Conservation (phyloP, 345 rosid genomes). For the Linum lewisii region DNA sequence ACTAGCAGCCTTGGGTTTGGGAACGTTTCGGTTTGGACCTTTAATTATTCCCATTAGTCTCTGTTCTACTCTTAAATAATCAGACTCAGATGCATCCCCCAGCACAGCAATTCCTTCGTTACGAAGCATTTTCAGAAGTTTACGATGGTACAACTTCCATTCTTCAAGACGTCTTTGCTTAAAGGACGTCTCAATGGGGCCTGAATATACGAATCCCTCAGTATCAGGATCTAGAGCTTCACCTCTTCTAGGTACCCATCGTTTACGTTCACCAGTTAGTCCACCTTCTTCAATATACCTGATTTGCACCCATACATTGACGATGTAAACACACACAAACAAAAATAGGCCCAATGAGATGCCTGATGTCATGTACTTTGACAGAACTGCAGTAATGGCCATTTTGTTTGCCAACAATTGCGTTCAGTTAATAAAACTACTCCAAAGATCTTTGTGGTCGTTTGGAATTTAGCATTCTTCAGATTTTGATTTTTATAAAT, state of each 20-base stretch:
- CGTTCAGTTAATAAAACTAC: no score
- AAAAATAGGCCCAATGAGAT: neutral
- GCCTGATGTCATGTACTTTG: neutral
- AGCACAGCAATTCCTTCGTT: conserved; percentile 68
- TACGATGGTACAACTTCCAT: conserved; percentile 60
- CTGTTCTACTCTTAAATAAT: conserved; percentile 67
- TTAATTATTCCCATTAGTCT: conserved; percentile 60
- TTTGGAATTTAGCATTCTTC: no score
- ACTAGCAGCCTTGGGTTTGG: conserved; percentile 97
- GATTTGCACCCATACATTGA: conserved; percentile 15
- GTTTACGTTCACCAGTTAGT: conserved; percentile 92
- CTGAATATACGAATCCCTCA: conserved; percentile 71
- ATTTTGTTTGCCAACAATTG: neutral
- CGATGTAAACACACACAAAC: neutral
- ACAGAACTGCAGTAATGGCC: neutral
- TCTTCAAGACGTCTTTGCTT: conserved; percentile 85
- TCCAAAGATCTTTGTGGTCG: no score
- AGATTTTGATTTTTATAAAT: no score
- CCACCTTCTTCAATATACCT: conserved; percentile 94
- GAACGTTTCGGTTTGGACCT: conserved; percentile 72
- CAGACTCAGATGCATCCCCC: conserved; percentile 74
- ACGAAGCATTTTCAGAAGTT: conserved; percentile 57
- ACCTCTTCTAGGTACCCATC: conserved; percentile 97
- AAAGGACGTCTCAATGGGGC: conserved; percentile 87
- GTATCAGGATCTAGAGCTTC: conserved; percentile 90